A percentile compares a stretch with the other conserved stretches of the same genome.
These are phyloP conservation scores for Cyathus striatus DNA, from an alignment of 768 basidiomycete genomes.

Conservation along the genomic window DNA sequence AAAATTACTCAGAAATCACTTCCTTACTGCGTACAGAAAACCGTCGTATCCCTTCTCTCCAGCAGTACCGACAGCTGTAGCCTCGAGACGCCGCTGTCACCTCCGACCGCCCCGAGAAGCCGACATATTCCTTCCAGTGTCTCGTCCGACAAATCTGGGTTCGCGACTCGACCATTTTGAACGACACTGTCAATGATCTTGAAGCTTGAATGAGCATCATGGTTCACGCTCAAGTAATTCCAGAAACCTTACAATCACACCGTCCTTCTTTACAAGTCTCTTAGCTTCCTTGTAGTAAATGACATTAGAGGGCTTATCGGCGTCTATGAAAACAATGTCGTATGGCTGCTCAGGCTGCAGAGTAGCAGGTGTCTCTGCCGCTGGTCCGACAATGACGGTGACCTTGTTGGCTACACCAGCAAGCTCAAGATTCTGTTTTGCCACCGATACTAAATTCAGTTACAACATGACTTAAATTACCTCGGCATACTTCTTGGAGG, in stretches of 20 bases:
- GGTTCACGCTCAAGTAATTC: neutral
- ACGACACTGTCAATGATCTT: conserved; percentile 64
- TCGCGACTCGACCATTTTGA: conserved; percentile 39
- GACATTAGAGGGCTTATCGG: conserved; percentile 54
- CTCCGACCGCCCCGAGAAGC: conserved; percentile 40
- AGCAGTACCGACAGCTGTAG: conserved; percentile 43
- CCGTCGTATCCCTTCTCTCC: conserved; percentile 53
- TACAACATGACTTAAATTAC: neutral
- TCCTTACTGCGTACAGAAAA: conserved; percentile 49
- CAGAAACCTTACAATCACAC: conserved; percentile 48
- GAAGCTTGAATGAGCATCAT: neutral
- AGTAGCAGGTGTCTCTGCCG: conserved; percentile 40
- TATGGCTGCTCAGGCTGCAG: conserved; percentile 46
- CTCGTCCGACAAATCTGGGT: conserved; percentile 25
- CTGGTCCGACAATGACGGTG: conserved; percentile 46
- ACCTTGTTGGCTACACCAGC: conserved; percentile 49
- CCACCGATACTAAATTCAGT: too few relatives aligned
- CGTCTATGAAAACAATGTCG: conserved; percentile 71
- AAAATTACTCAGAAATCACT: conserved; percentile 37
- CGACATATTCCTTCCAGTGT: conserved; percentile 41
- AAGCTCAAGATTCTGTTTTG: conserved; percentile 47
- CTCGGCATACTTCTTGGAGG: conserved; percentile 37
- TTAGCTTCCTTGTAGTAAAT: conserved; percentile 59
- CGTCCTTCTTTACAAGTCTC: conserved; percentile 52
- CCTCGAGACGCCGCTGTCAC: conserved; percentile 45